A percentile compares a stretch with the other conserved stretches of the same genome.
phyloP scores from a whole-genome alignment of 2,329 filamentous ascomycete genomes.

The Fusarium nelsonii region DNA sequence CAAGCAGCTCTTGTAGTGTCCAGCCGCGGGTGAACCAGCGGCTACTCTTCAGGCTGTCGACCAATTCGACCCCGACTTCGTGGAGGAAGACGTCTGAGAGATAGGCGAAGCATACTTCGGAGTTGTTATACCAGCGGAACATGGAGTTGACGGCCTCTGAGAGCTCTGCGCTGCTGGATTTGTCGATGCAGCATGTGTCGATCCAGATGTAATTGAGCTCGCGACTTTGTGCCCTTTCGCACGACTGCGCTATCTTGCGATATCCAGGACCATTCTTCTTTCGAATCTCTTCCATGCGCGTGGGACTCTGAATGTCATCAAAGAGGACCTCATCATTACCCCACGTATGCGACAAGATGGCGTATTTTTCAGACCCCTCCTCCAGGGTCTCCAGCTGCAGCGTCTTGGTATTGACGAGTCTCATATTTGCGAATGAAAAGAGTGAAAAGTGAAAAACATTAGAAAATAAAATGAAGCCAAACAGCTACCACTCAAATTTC shows the following conservation, averaged over 20 bases:
- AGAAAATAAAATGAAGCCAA: conserved; percentile 6
- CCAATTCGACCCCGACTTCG: conserved; percentile 26
- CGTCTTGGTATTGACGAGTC: conserved; percentile 48
- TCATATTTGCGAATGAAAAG: conserved; percentile 36
- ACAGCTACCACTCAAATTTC: conserved; percentile 1
- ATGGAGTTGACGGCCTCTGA: conserved; percentile 47
- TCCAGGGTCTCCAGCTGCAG: conserved; percentile 42
- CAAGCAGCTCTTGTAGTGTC: conserved; percentile 47
- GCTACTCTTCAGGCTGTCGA: conserved; percentile 38
- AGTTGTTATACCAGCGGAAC: conserved; percentile 46
- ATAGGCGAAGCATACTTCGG: conserved; percentile 42
- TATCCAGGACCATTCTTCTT: conserved; percentile 40
- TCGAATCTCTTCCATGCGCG: conserved; percentile 38
- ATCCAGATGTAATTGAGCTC: conserved; percentile 45
- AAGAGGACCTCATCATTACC: conserved; percentile 45
- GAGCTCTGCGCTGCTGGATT: conserved; percentile 45
- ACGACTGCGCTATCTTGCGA: conserved; percentile 42
- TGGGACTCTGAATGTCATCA: conserved; percentile 37
- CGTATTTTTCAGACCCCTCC: conserved; percentile 38
- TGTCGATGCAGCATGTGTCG: conserved; percentile 49
- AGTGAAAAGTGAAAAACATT: conserved; percentile 14
- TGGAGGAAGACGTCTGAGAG: conserved; percentile 41
- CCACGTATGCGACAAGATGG: conserved; percentile 49
- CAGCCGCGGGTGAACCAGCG: conserved; percentile 46
- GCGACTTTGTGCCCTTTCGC: conserved; percentile 41